Evolutionary conservation across 2,329 filamentous ascomycete genomes (phyloP).

Genomic region (Penicillium sp.): DNA sequence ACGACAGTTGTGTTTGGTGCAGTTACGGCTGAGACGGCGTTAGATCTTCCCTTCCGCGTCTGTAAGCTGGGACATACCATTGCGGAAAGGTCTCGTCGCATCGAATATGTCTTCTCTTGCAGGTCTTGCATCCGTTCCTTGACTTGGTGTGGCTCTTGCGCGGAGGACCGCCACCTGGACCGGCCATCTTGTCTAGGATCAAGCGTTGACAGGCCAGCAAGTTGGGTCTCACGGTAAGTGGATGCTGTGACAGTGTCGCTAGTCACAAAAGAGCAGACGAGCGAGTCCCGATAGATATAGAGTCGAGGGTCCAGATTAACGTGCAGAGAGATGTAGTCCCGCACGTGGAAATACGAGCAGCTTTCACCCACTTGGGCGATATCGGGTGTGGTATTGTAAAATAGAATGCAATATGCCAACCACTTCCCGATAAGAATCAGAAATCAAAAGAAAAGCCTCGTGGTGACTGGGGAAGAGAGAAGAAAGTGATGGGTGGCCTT

Average conservation of each 20-base stretch:
- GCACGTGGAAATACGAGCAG: slow-evolving; percentile 20
- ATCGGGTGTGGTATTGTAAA: background rate
- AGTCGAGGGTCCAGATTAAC: too few species aligned
- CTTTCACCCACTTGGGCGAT: slow-evolving; percentile 2
- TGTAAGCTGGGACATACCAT: slow-evolving; percentile 58
- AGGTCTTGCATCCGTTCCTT: slow-evolving; percentile 95
- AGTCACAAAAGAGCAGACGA: too few species aligned
- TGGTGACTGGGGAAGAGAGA: background rate
- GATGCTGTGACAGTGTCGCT: too few species aligned
- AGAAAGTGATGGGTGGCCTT: slow-evolving; percentile 2
- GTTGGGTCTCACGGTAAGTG: too few species aligned
- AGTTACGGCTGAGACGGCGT: slow-evolving; percentile 68
- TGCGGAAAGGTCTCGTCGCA: slow-evolving; percentile 98
- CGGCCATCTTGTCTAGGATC: slow-evolving; percentile 67
- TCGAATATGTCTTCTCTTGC: slow-evolving; percentile 93
- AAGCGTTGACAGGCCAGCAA: too few species aligned
- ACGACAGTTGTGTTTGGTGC: slow-evolving; percentile 96
- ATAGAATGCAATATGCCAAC: too few species aligned
- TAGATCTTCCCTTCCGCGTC: background rate
- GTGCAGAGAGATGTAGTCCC: background rate
- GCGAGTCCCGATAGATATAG: too few species aligned
- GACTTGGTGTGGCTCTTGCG: slow-evolving; percentile 94
- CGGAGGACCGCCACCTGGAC: slow-evolving; percentile 89
- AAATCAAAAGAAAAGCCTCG: background rate
- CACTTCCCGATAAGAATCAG: too few species aligned